Base-by-base conservation (phyloP, 176 grass and related monocot species). In the Oryza nivara region DNA sequence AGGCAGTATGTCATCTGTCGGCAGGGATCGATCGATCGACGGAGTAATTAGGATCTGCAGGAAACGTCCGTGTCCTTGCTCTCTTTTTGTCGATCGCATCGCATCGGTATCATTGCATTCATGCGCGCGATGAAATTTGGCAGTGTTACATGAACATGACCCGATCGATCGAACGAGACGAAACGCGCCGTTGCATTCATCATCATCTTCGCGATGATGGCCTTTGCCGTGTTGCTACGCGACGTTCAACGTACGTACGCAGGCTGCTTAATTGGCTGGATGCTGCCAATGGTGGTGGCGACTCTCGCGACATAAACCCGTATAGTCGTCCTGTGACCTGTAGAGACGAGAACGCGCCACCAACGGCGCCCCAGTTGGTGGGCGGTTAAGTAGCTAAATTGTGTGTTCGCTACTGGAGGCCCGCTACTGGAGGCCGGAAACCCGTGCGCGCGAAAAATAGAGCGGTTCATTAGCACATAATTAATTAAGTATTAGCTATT, bases 181-280 rank as follows among this genome's bases (percentile, higher is more conserved):
- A 22, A 11, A 7, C 13, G 28, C 26, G 26, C 65, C 17, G 1
- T 16, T 54, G 28, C 6, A 49, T 49, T 49, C 47, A 49, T 49
- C 49, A 4, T 52, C 49, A 15, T 52, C 49, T 14, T 52, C 49
- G 49, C 15, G 54, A n/a, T n/a, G 54, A 6, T 17, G 49, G 30
- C 40, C 3, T 28, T 28, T 28, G 87, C 75, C 69, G 47, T 41
- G 14, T 35, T 23, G 46, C 82, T 15, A 74, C 75, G 76, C 82
- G n/a, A 84, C 17, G 16, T 56, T 56, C 51, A 56, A 6, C 1
- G 52, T 56, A 6, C 1, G 52, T 56, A 16, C 49, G 49, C 14
- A 16, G 14, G 49, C 14, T 20, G 54, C 7, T 44, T 44, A 44
- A 14, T 14, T 19, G 12, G 14, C 1, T 58, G 14, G 5, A 17